Percentiles rank a stretch among this genome's conserved stretches.
phyloP scores from a whole-genome alignment of 202 grass and related monocot species.

The Saccharum hybrid region DNA sequence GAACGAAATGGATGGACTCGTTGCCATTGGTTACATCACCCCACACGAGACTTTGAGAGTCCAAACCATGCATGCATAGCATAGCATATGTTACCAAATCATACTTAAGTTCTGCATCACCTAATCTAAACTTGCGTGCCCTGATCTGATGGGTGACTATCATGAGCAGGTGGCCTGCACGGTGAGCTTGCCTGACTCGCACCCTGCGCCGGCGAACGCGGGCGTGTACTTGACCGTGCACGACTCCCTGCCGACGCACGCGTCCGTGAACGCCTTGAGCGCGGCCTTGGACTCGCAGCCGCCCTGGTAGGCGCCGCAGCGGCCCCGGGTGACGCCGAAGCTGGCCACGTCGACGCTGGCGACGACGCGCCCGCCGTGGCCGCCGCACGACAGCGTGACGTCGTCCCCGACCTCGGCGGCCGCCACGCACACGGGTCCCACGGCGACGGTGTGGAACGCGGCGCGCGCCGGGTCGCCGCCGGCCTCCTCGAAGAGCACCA shows the following conservation, averaged over 20 bases:
- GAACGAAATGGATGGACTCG: constrained; percentile 2
- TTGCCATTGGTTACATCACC: background rate
- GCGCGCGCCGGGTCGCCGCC: constrained; percentile 53
- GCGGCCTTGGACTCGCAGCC: constrained; percentile 58
- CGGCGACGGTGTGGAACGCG: constrained; percentile 47
- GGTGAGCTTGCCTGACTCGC: constrained; percentile 50
- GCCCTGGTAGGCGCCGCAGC: constrained; percentile 64
- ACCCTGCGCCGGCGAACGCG: constrained; percentile 36
- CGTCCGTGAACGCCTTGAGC: constrained; percentile 44
- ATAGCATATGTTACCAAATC: background rate
- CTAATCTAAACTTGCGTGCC: too few species aligned
- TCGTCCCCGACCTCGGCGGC: constrained; percentile 39
- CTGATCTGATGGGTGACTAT: too few species aligned
- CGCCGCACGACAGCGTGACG: constrained; percentile 57
- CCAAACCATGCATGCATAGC: background rate
- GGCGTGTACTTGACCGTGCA: constrained; percentile 44
- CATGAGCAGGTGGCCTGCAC: constrained; percentile 50
- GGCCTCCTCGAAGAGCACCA: constrained; percentile 74
- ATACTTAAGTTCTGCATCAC: too few species aligned
- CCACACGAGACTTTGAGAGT: background rate
- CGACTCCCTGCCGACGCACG: constrained; percentile 59
- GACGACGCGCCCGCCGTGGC: constrained; percentile 33
- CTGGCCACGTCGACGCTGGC: constrained; percentile 62
- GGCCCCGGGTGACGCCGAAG: constrained; percentile 50
- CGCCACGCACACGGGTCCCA: constrained; percentile 43